Evolutionary conservation across 805 yeast genomes (phyloP), one percentile per base, ranked within the genome.

Genomic region (Sugiyamaella marilandica): DNA sequence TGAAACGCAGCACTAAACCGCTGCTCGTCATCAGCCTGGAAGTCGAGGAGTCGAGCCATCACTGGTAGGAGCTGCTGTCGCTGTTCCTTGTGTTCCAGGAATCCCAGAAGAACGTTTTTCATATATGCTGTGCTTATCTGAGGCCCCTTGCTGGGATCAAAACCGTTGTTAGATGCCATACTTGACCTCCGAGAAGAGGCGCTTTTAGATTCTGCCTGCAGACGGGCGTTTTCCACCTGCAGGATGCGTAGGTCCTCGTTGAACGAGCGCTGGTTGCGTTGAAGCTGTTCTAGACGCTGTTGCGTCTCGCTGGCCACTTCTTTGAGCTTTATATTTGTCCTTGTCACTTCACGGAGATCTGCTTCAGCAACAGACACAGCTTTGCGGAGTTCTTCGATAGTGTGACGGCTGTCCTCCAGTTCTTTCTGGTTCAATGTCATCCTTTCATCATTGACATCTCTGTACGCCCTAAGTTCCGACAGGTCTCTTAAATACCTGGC

Each of bases 61-160:
- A 94, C 98, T 0, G 98, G 97, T 32, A 94, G 71, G 41, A 92
- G 75, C 66, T 84, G 88, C 29, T 76, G 81, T 54, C 98, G 76
- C 68, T 91, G 97, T n/a, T 92, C 99, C 63, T 79, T 86, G 65
- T 87, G 96, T 63, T 91, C 97, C 51, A 94, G 69, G 65, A 86
- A 94, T 1, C 97, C 97, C 1, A 92, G 71, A n/a, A 92, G 68
- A 2, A 92, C 97, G 65, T 94, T 94, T 66, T 87, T 87, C 49
- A 90, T 76, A 65, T 92, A 92, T 10, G 95, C 87, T 18, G 84
- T 74, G 60, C 81, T 85, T 45, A 74, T 76, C 16, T 39, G 43
- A 4, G 43, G 43, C 5, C 43, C 43, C 24, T 39, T 13, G 43
- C 24, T 39, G 14, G 65, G 65, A 21, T 62, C 45, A 54, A 24